Conservation (phyloP, 2,329 filamentous ascomycete species). For the Penicillium sp. region DNA sequence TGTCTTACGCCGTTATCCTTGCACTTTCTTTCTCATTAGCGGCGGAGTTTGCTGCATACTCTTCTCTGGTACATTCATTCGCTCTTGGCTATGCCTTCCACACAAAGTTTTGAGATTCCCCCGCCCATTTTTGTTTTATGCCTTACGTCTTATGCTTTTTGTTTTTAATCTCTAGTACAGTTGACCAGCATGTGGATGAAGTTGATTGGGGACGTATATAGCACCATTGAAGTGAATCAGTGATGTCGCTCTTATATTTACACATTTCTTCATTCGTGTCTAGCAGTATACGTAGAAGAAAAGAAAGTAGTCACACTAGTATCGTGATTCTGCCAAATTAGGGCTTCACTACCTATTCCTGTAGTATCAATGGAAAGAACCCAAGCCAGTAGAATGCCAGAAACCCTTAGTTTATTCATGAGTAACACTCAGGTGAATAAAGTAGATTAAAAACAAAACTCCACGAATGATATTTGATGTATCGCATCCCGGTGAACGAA, state of each 20-base stretch:
- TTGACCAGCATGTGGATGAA: slow-evolving; percentile 16
- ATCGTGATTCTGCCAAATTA: not conserved
- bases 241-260: not conserved
- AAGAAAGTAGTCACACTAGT: too few relatives aligned
- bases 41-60: slow-evolving; percentile 27
- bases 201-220: slow-evolving; percentile 20
- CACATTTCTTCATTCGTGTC: not conserved
- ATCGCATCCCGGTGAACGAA: not conserved
- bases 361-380: not conserved
- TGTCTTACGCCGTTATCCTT: not conserved
- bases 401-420: not conserved
- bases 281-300: too few relatives aligned
- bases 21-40: slow-evolving; percentile 24
- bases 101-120: slow-evolving; percentile 23
- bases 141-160: not conserved
- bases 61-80: slow-evolving; percentile 22
- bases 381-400: not conserved
- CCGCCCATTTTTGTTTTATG: slow-evolving; percentile 5
- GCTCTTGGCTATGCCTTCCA: slow-evolving; percentile 13
- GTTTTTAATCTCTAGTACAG: slow-evolving; percentile 17
- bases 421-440: not conserved
- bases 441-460: slow-evolving; percentile 2
- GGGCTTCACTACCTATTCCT: not conserved
- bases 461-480: slow-evolving; percentile 5
- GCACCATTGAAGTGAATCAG: slow-evolving; percentile 10